Percentiles rank a stretch among this genome's conserved stretches.
Conservation (phyloP, 2,329 filamentous ascomycete species). For the Verticillium zaregamsianum region DNA sequence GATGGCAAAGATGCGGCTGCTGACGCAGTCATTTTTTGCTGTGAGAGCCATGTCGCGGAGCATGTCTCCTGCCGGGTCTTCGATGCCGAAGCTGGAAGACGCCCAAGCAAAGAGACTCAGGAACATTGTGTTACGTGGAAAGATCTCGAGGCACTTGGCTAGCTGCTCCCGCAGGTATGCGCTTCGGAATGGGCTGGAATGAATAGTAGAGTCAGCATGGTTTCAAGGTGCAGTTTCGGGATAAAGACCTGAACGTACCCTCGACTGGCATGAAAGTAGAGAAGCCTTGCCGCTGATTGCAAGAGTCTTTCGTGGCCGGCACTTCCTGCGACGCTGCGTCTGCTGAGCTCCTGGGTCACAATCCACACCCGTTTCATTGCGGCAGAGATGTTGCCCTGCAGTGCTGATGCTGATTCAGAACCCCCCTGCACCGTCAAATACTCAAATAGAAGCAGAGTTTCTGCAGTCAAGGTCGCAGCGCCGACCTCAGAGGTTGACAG, state of each 20-base stretch:
- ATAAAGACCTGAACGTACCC: conserved; percentile 33
- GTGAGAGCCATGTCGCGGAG: conserved; percentile 49
- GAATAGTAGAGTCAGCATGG: conserved; percentile 1
- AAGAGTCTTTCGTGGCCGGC: conserved; percentile 59
- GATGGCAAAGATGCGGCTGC: conserved; percentile 45
- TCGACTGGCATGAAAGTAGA: conserved; percentile 61
- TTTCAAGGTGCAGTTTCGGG: conserved; percentile 8
- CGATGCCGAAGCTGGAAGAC: conserved; percentile 65
- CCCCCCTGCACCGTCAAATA: conserved; percentile 53
- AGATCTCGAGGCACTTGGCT: conserved; percentile 53
- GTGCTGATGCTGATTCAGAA: conserved; percentile 37
- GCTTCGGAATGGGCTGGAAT: conserved; percentile 62
- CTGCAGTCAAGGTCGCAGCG: conserved; percentile 50
- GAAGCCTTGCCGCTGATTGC: conserved; percentile 62
- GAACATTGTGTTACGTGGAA: conserved; percentile 74
- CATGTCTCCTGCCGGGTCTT: conserved; percentile 70
- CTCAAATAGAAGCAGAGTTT: conserved; percentile 60
- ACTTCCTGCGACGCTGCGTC: conserved; percentile 26
- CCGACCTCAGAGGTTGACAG: conserved; percentile 44
- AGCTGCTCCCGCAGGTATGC: conserved; percentile 60
- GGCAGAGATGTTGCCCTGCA: conserved; percentile 54
- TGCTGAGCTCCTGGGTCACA: conserved; percentile 38
- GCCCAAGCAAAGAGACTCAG: conserved; percentile 70
- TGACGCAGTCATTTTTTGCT: conserved; percentile 33
- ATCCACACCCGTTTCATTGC: conserved; percentile 36